These are phyloP conservation scores for Russula foetens DNA, from an alignment of 768 basidiomycete species.

Conservation along the genomic window DNA sequence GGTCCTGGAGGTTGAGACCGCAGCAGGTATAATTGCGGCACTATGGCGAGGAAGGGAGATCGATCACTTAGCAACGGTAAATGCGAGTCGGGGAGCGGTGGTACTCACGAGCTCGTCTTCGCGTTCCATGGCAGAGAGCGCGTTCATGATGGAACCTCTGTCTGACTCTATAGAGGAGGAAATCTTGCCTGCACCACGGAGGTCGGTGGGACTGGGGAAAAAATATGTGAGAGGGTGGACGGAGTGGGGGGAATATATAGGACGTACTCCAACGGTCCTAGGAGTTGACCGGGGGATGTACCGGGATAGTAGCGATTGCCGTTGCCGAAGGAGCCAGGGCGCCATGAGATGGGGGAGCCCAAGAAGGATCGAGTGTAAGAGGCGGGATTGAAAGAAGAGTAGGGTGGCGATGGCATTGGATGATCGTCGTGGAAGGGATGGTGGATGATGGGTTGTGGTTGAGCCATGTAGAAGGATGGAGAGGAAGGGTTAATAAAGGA, in stretches of 20 bases:
- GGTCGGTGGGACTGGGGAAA: constrained; percentile 34
- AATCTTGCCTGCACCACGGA: constrained; percentile 36
- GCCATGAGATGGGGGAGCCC: constrained; percentile 68
- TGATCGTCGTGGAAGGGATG: constrained; percentile 25
- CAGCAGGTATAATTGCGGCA: constrained; percentile 91
- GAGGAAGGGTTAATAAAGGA: no score
- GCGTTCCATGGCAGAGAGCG: constrained; percentile 54
- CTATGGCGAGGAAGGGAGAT: constrained; percentile 28
- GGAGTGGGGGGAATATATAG: background rate
- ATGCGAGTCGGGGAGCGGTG: background rate
- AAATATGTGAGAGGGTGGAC: background rate
- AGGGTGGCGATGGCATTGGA: constrained; percentile 37
- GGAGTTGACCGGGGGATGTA: constrained; percentile 48
- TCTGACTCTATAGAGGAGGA: constrained; percentile 55
- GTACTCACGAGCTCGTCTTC: constrained; percentile 65
- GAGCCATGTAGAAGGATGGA: constrained; percentile 26
- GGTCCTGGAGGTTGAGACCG: constrained; percentile 64
- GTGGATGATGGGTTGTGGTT: constrained; percentile 40
- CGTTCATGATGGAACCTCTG: constrained; percentile 51
- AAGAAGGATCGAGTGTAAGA: constrained; percentile 63
- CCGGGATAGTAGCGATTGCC: constrained; percentile 56
- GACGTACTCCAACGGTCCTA: constrained; percentile 60
- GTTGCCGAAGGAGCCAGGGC: constrained; percentile 55
- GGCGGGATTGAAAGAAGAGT: constrained; percentile 55
- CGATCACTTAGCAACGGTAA: constrained; percentile 13